These are phyloP conservation scores for Phytophthora pisi DNA, from an alignment of 352 stramenopile genomes.

Conservation along the genomic window DNA sequence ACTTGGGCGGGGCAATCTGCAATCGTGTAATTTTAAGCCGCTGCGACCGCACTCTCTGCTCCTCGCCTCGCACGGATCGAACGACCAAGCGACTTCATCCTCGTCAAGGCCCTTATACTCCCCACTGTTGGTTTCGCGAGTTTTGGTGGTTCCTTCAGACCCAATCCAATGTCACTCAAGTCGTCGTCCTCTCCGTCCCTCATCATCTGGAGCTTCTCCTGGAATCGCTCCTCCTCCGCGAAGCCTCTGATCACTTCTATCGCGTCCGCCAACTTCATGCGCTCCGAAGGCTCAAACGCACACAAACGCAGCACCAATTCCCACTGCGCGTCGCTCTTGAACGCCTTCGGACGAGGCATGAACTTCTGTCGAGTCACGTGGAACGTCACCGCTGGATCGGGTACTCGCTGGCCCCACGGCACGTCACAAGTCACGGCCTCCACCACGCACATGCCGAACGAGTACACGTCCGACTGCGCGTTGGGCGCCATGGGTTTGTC, in stretches of 20 bases:
- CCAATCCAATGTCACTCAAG: not conserved
- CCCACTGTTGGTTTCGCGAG: not conserved
- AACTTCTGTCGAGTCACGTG: slow-evolving; percentile 20
- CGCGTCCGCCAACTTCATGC: slow-evolving; percentile 19
- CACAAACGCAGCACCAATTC: slow-evolving; percentile 18
- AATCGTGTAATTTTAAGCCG: not conserved
- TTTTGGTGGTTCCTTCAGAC: not conserved
- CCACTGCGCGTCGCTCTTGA: slow-evolving; percentile 18
- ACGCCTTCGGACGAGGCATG: slow-evolving; percentile 14
- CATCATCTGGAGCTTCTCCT: slow-evolving; percentile 11
- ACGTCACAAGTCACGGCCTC: slow-evolving; percentile 19
- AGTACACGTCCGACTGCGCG: slow-evolving; percentile 25
- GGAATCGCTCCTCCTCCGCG: slow-evolving; percentile 19
- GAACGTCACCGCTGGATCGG: slow-evolving; percentile 17
- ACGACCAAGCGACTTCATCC: slow-evolving; percentile 9
- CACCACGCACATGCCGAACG: slow-evolving; percentile 26
- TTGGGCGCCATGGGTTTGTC: slow-evolving; percentile 14
- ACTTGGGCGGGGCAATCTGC: no score
- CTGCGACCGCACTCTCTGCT: not conserved
- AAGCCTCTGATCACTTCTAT: slow-evolving; percentile 20
- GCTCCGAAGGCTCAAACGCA: slow-evolving; percentile 19
- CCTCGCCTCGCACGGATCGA: not conserved
- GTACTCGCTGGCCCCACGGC: slow-evolving; percentile 10
- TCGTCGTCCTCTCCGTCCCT: not conserved
- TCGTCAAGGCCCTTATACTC: not conserved